Conservation (phyloP, 2,329 filamentous ascomycete genomes). For the Lachnellula subtilissima region DNA sequence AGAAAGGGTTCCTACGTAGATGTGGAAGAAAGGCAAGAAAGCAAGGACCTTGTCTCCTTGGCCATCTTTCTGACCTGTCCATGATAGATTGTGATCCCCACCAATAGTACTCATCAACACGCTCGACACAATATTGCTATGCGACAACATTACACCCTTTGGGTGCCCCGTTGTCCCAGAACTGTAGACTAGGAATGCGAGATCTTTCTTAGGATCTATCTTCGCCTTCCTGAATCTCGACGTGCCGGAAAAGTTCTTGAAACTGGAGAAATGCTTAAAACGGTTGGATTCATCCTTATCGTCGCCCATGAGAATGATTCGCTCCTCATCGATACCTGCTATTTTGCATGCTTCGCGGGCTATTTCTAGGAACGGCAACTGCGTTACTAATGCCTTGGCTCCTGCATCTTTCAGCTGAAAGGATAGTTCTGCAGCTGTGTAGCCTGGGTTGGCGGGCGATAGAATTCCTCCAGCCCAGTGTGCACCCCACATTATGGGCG, state of each 20-base stretch:
- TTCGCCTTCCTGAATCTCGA: slow-evolving; percentile 55
- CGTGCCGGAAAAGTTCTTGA: slow-evolving; percentile 59
- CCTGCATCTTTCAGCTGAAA: slow-evolving; percentile 78
- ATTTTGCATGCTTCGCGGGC: slow-evolving; percentile 63
- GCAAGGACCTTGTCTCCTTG: slow-evolving; percentile 69
- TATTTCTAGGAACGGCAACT: slow-evolving; percentile 58
- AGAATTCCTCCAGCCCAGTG: slow-evolving; percentile 79
- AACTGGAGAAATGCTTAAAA: slow-evolving; percentile 67
- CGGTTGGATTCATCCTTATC: slow-evolving; percentile 51
- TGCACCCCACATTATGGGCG: slow-evolving; percentile 69
- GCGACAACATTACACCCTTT: slow-evolving; percentile 85
- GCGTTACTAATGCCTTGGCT: slow-evolving; percentile 71
- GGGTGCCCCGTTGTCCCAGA: slow-evolving; percentile 87
- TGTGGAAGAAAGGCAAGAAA: slow-evolving; percentile 85
- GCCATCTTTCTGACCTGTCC: slow-evolving; percentile 54
- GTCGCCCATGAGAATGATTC: slow-evolving; percentile 73
- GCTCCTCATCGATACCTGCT: slow-evolving; percentile 65
- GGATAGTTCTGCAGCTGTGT: slow-evolving; percentile 76
- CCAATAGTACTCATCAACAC: slow-evolving; percentile 49
- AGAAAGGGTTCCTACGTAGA: slow-evolving; percentile 60
- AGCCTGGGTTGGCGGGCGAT: slow-evolving; percentile 84
- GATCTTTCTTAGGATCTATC: slow-evolving; percentile 63
- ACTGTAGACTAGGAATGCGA: slow-evolving; percentile 82
- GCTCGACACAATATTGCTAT: slow-evolving; percentile 79
- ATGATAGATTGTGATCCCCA: slow-evolving; percentile 52